These are phyloP conservation scores for Lachancea cidri DNA, from an alignment of 805 yeast genomes.

Conservation along the genomic window DNA sequence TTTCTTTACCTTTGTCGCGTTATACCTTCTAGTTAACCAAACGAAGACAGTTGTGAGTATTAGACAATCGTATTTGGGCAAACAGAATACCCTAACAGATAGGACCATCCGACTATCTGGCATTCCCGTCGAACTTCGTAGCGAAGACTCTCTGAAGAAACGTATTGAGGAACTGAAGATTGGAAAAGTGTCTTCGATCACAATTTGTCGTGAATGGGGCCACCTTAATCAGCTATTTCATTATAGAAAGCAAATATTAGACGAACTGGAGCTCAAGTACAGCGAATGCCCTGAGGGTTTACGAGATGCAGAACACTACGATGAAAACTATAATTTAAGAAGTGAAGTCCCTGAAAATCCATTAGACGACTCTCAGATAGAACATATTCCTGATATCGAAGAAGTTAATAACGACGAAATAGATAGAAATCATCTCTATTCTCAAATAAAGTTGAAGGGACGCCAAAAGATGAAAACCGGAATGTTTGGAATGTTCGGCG, in stretches of 20 bases:
- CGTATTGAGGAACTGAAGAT: conserved; percentile 76
- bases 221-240: conserved; percentile 61
- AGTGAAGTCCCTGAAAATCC: conserved; percentile 8
- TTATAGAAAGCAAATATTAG: conserved; percentile 48
- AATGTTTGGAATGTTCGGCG: conserved; percentile 57
- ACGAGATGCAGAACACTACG: conserved; percentile 17
- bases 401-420: conserved; percentile 7
- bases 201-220: conserved; percentile 85
- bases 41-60: conserved; percentile 69
- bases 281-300: conserved; percentile 30
- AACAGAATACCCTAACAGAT: conserved; percentile 85
- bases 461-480: conserved; percentile 66
- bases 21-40: conserved; percentile 57
- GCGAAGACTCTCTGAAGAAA: conserved; percentile 59
- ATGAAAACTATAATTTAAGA: conserved; percentile 24
- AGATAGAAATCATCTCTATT: conserved; percentile 22
- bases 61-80: conserved; percentile 78
- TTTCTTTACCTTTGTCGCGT: conserved; percentile 67
- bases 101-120: conserved; percentile 85
- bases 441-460: conserved; percentile 29
- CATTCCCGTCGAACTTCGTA: conserved; percentile 76
- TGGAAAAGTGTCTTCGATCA: conserved; percentile 72
- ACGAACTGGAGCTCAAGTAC: conserved; percentile 52
- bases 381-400: conserved; percentile 3
- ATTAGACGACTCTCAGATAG: conserved; percentile 1